Conservation (phyloP, 75 land plant species). For the Ceratopteris richardii region DNA sequence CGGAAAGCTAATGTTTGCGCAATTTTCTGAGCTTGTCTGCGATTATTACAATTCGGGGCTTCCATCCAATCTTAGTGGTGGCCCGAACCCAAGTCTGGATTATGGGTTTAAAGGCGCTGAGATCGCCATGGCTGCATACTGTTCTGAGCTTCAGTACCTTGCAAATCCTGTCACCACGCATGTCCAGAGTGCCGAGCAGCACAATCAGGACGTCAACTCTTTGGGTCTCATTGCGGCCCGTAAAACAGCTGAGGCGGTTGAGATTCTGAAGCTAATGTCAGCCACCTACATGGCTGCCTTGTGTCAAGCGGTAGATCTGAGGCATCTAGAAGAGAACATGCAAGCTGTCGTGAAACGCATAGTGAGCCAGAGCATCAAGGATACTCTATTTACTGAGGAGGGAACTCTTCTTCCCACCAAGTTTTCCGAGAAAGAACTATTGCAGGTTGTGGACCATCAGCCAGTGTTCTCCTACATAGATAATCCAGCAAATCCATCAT, state of each 20-base stretch:
- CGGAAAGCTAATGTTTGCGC: too few relatives aligned
- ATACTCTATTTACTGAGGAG: conserved; percentile 21
- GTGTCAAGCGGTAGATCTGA: conserved; percentile 37
- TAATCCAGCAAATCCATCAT: conserved; percentile 30
- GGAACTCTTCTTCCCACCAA: conserved; percentile 15
- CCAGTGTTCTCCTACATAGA: conserved; percentile 40
- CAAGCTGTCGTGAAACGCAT: conserved; percentile 24
- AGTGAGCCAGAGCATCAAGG: conserved; percentile 17
- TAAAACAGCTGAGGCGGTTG: conserved; percentile 40
- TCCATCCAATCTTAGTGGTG: conserved; percentile 36
- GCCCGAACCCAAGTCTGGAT: conserved; percentile 36
- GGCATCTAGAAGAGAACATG: conserved; percentile 44
- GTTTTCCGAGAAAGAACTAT: conserved; percentile 38
- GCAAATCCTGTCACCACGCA: conserved; percentile 50
- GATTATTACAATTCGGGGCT: conserved; percentile 43
- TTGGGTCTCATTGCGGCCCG: conserved; percentile 42
- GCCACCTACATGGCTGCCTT: conserved; percentile 38
- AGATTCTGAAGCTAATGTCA: conserved; percentile 37
- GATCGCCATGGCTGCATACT: too few relatives aligned
- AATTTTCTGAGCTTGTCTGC: conserved; percentile 48
- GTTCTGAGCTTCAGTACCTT: conserved; percentile 45
- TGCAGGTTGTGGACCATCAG: conserved; percentile 27
- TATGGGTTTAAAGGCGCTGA: too few relatives aligned
- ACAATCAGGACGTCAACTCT: too few relatives aligned
- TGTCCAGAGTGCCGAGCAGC: too few relatives aligned